Base-by-base conservation (phyloP, 495 filamentous ascomycete species). In the Penicillium turbatum region DNA sequence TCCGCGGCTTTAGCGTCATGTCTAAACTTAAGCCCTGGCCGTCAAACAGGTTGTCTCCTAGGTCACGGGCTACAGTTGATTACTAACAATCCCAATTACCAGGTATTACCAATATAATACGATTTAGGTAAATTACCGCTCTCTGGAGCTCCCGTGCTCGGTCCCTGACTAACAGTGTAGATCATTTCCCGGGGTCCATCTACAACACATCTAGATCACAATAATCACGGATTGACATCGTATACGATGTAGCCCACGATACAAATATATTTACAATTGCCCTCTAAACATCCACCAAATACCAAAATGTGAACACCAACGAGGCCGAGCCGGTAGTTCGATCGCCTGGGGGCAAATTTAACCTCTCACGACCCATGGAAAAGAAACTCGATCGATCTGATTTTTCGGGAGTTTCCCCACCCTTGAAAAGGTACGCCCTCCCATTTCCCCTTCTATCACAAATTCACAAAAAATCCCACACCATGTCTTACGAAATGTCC, bases 401-500 rank as follows among this genome's bases (percentile, higher is more conserved):
- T 52, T 62, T 62, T 53, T 60, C 54, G 43, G 57, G 19, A 11
- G 15, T 29, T 48, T 42, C 43, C 52, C 52, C 52, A 53, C 48
- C 38, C n/a, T 26, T 29, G 24, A 27, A 44, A 27, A 46, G 40
- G 40, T 27, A 42, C 21, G 21, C 40, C 40, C 17, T 42, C 42
- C 47, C 30, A 30, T 16, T 35, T 35, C 27, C 49, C 42, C 53
- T 43, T 40, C 32, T 10, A 31, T 27, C 30, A 21, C 21, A 4
- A 24, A 24, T 42, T 30, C 27, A 40, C 39, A 12, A 30, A 10
- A 41, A 27, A 16, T 27, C 42, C 32, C 19, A 17, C 53, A 73
- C 58, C 41, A 83, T 80, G 74, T 79, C 84, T n/a, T 79, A 86
- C 60, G 77, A 83, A 58, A 74, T 86, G 80, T 76, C 78, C 45